These are phyloP conservation scores for Fusarium redolens DNA, from an alignment of 2,329 filamentous ascomycete species.

Conservation along the genomic window DNA sequence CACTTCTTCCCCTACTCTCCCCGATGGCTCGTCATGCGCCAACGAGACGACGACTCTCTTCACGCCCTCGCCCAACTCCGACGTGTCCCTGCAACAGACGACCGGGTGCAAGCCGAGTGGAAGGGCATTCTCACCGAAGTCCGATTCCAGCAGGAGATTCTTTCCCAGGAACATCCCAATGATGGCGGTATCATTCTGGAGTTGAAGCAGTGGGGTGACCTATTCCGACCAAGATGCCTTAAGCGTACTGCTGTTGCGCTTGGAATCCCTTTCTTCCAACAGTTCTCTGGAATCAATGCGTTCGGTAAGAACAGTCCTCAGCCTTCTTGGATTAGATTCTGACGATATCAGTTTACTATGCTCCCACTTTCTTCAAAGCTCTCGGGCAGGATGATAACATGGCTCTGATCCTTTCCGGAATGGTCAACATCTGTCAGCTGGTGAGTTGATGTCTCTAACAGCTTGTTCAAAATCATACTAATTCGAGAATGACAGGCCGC, in stretches of 20 bases:
- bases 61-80: slow-evolving; percentile 52
- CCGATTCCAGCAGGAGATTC: slow-evolving; percentile 53
- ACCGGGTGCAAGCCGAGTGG: slow-evolving; percentile 60
- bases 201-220: slow-evolving; percentile 8
- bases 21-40: slow-evolving; percentile 55
- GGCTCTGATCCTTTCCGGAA: slow-evolving; percentile 47
- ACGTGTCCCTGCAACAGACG: slow-evolving; percentile 54
- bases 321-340: neutral
- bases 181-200: neutral
- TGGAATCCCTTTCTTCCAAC: slow-evolving; percentile 35
- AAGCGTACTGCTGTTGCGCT: slow-evolving; percentile 11
- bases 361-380: slow-evolving; percentile 41
- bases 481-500: slow-evolving; percentile 1
- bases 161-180: slow-evolving; percentile 2
- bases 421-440: slow-evolving; percentile 51
- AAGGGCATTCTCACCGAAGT: slow-evolving; percentile 62
- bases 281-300: slow-evolving; percentile 21
- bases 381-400: slow-evolving; percentile 46
- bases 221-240: neutral
- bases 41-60: slow-evolving; percentile 53
- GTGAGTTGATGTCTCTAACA: neutral
- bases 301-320: neutral
- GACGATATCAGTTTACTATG: slow-evolving; percentile 35
- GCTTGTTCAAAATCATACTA: neutral
- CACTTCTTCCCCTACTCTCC: slow-evolving; percentile 61